Conservation (phyloP, 345 rosid species). For the Dovyalis caffra region DNA sequence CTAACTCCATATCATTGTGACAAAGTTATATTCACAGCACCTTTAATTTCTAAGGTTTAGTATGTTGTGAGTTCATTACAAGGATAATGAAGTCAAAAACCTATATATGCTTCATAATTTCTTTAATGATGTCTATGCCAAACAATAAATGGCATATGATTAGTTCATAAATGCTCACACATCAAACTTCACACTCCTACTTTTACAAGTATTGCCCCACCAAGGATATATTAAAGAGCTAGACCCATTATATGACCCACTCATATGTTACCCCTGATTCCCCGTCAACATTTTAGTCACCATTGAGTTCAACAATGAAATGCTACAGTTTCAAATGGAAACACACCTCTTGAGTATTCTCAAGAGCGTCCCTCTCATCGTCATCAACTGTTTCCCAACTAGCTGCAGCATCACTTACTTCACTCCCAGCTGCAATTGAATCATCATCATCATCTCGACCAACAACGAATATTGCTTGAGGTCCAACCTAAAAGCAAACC, state of each 20-base stretch:
- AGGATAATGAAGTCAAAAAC: neutral
- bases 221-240: neutral
- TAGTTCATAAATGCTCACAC: neutral
- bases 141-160: neutral
- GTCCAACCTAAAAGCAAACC: conserved; percentile 74
- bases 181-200: neutral
- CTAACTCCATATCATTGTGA: neutral
- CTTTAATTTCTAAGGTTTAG: neutral
- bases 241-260: neutral
- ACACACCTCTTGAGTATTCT: conserved; percentile 72
- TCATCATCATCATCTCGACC: conserved; percentile 93
- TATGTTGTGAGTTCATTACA: neutral
- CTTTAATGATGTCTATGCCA: neutral
- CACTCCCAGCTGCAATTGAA: conserved; percentile 82
- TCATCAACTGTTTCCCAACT: conserved; percentile 96
- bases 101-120: neutral
- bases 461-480: conserved; percentile 94
- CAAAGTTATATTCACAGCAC: neutral
- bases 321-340: conserved; percentile 16
- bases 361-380: conserved; percentile 60
- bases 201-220: neutral
- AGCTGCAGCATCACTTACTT: conserved; percentile 81
- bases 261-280: neutral
- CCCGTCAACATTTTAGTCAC: neutral
- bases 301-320: neutral